phyloP scores from a whole-genome alignment of 31 red algal species.

The Porphyra umbilicalis region DNA sequence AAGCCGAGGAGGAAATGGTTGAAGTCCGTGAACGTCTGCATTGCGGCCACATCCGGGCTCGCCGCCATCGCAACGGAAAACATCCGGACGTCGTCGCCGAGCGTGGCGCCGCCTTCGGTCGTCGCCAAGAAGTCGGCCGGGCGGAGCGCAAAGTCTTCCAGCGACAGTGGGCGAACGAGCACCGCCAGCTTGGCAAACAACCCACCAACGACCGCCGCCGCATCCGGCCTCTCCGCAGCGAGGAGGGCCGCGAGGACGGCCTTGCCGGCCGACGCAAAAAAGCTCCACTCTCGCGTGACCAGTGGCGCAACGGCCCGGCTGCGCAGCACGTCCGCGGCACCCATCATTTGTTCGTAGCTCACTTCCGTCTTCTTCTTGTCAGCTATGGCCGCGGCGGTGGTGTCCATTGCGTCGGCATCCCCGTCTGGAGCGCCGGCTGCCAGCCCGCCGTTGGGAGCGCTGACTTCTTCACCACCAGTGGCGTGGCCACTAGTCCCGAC shows the following conservation, averaged over 20 bases:
- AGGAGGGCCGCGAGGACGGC: conserved; percentile 47
- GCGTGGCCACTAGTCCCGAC: too few species aligned
- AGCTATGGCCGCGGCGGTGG: neutral
- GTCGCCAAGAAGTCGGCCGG: conserved; percentile 17
- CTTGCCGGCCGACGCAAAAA: conserved; percentile 32
- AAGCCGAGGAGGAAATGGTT: conserved; percentile 35
- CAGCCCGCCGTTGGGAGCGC: too few species aligned
- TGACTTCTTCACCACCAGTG: too few species aligned
- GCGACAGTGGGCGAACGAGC: conserved; percentile 43
- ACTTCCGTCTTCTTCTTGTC: conserved; percentile 20
- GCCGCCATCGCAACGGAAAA: neutral
- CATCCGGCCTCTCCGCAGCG: conserved; percentile 65
- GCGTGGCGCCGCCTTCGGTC: neutral
- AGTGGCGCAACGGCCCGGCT: conserved; percentile 38
- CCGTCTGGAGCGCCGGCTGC: too few species aligned
- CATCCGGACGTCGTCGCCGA: neutral
- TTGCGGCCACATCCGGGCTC: neutral
- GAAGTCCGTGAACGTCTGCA: conserved; percentile 28
- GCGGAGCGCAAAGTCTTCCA: conserved; percentile 28
- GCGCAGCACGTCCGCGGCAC: conserved; percentile 55
- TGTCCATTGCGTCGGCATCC: neutral
- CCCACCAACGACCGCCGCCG: conserved; percentile 17
- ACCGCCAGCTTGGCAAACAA: conserved; percentile 58
- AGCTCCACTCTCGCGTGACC: conserved; percentile 54
- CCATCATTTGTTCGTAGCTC: conserved; percentile 76